A percentile compares a stretch with the other conserved stretches of the same genome.
Evolutionary conservation across 768 basidiomycete species (phyloP).

Genomic region (Punctularia strigosozonata): DNA sequence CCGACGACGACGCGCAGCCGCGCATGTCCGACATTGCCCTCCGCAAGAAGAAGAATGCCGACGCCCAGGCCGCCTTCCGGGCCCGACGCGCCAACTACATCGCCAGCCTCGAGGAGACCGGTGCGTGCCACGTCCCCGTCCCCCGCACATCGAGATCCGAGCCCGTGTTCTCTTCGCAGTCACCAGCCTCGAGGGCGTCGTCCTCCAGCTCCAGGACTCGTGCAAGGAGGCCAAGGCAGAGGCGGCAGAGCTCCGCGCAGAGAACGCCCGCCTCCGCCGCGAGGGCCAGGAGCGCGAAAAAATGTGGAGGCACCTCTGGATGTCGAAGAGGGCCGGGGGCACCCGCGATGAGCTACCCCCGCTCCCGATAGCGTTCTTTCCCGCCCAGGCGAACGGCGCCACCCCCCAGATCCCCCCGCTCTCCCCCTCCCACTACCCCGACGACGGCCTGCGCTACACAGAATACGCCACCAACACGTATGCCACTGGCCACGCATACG

Average conservation of each 20-base stretch:
- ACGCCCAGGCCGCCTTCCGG: slow-evolving; percentile 80
- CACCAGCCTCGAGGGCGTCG: slow-evolving; percentile 76
- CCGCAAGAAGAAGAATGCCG: slow-evolving; percentile 83
- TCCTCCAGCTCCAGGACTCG: slow-evolving; percentile 73
- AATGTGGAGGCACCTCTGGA: slow-evolving; percentile 60
- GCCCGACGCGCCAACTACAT: slow-evolving; percentile 79
- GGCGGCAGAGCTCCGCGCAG: slow-evolving; percentile 47
- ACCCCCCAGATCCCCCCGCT: slow-evolving; percentile 16
- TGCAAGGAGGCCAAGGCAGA: slow-evolving; percentile 58
- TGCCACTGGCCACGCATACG: too few relatives aligned
- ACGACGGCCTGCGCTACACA: slow-evolving; percentile 37
- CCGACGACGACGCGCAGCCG: slow-evolving; percentile 22
- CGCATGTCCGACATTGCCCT: slow-evolving; percentile 57
- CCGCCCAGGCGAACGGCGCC: slow-evolving; percentile 12
- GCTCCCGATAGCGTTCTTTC: slow-evolving; percentile 14
- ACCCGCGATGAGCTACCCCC: slow-evolving; percentile 37
- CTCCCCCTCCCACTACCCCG: slow-evolving; percentile 23
- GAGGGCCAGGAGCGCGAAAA: slow-evolving; percentile 65
- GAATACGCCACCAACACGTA: too few relatives aligned
- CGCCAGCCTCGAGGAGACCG: slow-evolving; percentile 76
- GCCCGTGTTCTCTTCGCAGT: slow-evolving; percentile 29
- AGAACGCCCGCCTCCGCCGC: slow-evolving; percentile 51
- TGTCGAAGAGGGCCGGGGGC: slow-evolving; percentile 47
- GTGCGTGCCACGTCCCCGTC: slow-evolving; percentile 15
- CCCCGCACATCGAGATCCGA: slow-evolving; percentile 3